Evolutionary conservation across 495 filamentous ascomycete species (phyloP), one percentile per base, ranked within the genome.

Genomic region (Trypethelium eluteriae): DNA sequence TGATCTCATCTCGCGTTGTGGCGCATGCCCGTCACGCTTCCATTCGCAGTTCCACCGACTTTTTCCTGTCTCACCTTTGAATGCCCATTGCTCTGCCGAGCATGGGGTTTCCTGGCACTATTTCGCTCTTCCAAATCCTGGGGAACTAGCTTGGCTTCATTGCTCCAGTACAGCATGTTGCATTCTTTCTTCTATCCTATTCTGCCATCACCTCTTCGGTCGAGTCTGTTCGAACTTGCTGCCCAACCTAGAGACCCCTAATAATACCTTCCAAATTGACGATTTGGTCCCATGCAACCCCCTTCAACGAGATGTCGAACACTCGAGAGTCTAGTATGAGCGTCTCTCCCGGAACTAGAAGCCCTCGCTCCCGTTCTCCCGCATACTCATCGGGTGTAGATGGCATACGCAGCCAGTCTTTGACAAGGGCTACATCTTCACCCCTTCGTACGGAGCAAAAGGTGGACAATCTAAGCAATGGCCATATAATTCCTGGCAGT

Each of bases 1-100:
- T 59, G 53, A 59, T 59, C 53, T 36, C 53, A 59, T 59, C 32
- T 59, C 53, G 18, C 53, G 10, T 36, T 59, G 53, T 59, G 53
- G 53, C 53, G 34, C 25, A 59, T 59, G 53, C 11, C 32, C 53
- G 7, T 7, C 11, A 44, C 41, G n/a, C 11, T 25, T 53, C 10
- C 49, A 53, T 5, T 53, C 18, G 49, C 18, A 14, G 18, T 16
- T 53, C 10, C 18, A 16, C 5, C 16, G 5, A 25, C 9, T 10
- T 32, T 59, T 36, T 36, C n/a, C 5, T 36, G 53, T 59, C 32
- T 59, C 53, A 59, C 53, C 53, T 5, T 59, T 10, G 25, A 59
- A 59, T 59, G 10, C 7, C 32, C 53, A 11, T 34, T 11, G 5
- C 36, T 32, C 53, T 35, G 32, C 5, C 32, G 5, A 59, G 36